Evolutionary conservation across 768 basidiomycete species (phyloP).

Genomic region (Brasilioporus rufonigricans): DNA sequence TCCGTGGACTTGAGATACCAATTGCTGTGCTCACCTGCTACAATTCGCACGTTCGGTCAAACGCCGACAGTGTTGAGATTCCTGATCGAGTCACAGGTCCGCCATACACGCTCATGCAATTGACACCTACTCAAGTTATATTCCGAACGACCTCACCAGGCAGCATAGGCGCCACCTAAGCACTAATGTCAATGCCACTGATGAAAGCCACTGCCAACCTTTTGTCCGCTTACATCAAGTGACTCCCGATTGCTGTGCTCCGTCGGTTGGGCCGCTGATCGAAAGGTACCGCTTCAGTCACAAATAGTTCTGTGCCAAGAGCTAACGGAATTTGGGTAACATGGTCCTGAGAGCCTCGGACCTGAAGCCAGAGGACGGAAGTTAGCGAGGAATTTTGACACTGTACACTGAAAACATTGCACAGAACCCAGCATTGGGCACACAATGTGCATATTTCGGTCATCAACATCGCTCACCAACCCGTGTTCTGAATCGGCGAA

Average conservation of each 20-base stretch:
- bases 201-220: not conserved
- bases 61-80: not conserved
- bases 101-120: not conserved
- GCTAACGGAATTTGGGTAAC: conserved; percentile 4
- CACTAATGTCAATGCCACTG: conserved; percentile 4
- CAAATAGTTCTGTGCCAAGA: conserved; percentile 6
- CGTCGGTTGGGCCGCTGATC: conserved; percentile 9
- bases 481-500: not conserved
- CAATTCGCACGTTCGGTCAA: conserved; percentile 13
- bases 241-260: conserved; percentile 15
- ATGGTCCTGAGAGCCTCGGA: conserved; percentile 7
- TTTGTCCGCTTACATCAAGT: not conserved
- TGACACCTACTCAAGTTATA: not conserved
- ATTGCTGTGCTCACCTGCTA: conserved; percentile 10
- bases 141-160: not conserved
- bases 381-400: not conserved
- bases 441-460: not conserved
- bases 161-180: not conserved
- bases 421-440: not conserved
- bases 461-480: not conserved
- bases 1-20: conserved; percentile 16
- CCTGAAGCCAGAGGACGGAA: not conserved
- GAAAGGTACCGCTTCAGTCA: conserved; percentile 9
- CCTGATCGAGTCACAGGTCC: not conserved
- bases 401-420: not conserved